phyloP scores from a whole-genome alignment of 208 protist genomes.

The Leishmania tarentolae region DNA sequence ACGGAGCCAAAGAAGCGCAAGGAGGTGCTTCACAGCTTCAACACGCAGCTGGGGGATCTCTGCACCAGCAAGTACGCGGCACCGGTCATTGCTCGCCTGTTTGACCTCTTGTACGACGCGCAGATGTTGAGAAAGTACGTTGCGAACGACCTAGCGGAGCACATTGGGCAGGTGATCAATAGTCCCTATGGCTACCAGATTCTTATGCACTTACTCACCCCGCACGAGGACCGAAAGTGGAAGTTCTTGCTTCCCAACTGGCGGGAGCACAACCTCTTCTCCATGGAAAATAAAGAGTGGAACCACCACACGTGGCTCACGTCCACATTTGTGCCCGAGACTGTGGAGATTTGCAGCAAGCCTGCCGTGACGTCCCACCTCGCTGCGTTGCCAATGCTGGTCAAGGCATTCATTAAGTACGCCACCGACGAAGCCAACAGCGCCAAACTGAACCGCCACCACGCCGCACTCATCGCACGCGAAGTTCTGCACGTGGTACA shows the following conservation, averaged over 20 bases:
- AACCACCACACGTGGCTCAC: constrained; percentile 90
- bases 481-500: constrained; percentile 72
- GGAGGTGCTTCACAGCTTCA: constrained; percentile 74
- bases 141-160: constrained; percentile 53
- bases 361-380: constrained; percentile 78
- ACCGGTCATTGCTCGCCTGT: constrained; percentile 83
- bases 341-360: constrained; percentile 85
- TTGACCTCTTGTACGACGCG: constrained; percentile 86
- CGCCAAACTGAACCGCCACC: constrained; percentile 62
- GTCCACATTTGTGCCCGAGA: constrained; percentile 63
- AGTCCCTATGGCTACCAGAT: constrained; percentile 88
- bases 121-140: constrained; percentile 89
- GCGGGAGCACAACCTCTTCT: constrained; percentile 87
- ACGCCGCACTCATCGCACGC: constrained; percentile 69
- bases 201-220: constrained; percentile 86
- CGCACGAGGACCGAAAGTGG: constrained; percentile 62
- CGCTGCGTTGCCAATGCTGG: constrained; percentile 58
- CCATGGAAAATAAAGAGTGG: constrained; percentile 75
- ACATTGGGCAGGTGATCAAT: constrained; percentile 79
- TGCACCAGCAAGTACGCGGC: constrained; percentile 83
- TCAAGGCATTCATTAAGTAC: constrained; percentile 57
- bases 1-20: constrained; percentile 84
- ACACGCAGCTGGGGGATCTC: constrained; percentile 69
- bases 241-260: constrained; percentile 81
- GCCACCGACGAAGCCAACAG: constrained; percentile 30